Percentiles rank a stretch among this genome's conserved stretches.
phyloP scores from a whole-genome alignment of 495 filamentous ascomycete genomes.

The Lepraria neglecta region DNA sequence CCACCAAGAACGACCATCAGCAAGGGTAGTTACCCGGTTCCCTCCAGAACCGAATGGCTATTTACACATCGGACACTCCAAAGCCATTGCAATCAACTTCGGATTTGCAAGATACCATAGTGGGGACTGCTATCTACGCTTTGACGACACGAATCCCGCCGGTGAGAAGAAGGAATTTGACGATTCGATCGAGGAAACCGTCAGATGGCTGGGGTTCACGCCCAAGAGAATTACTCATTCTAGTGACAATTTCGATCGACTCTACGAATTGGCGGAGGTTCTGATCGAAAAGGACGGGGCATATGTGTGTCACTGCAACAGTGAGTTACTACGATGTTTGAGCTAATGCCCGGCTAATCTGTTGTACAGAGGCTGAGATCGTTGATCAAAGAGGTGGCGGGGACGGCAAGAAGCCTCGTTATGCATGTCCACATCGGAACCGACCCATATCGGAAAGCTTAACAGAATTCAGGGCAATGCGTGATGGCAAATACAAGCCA shows the following conservation, averaged over 20 bases:
- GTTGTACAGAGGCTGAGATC: constrained; percentile 56
- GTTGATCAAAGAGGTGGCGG: constrained; percentile 78
- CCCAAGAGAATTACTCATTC: constrained; percentile 73
- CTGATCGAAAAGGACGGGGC: constrained; percentile 66
- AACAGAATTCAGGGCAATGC: constrained; percentile 79
- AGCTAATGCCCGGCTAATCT: background rate
- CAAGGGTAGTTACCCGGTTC: constrained; percentile 37
- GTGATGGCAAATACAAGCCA: constrained; percentile 83
- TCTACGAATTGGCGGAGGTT: constrained; percentile 85
- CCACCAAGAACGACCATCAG: constrained; percentile 65
- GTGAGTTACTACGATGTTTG: constrained; percentile 29
- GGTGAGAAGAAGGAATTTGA: constrained; percentile 77
- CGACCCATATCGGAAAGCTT: constrained; percentile 71
- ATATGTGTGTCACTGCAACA: constrained; percentile 70
- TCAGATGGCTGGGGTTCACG: constrained; percentile 77
- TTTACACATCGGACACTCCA: constrained; percentile 87
- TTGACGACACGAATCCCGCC: constrained; percentile 81
- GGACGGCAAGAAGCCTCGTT: constrained; percentile 59
- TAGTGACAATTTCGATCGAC: constrained; percentile 74
- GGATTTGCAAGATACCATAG: constrained; percentile 84
- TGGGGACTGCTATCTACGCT: constrained; percentile 63
- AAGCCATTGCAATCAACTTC: constrained; percentile 97
- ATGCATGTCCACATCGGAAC: constrained; percentile 69
- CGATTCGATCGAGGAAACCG: constrained; percentile 67
- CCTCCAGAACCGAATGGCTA: constrained; percentile 78